Evolutionary conservation across 2,329 filamentous ascomycete species (phyloP), one percentile per base, ranked within the genome.

Genomic region (Catunica adiposa): DNA sequence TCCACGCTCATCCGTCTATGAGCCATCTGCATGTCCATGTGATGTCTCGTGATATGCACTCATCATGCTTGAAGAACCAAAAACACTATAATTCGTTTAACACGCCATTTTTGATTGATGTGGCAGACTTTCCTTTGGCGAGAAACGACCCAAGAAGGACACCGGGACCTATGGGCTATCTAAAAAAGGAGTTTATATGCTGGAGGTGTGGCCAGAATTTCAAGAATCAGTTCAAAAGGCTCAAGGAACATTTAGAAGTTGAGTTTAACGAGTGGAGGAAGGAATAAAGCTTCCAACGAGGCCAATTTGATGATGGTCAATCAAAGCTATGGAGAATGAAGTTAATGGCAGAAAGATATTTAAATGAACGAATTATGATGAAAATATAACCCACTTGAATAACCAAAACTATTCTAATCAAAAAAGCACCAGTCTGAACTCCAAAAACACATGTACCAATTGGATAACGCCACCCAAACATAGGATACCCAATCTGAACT

Each of bases 1-100:
- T 95, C 6, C 92, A 98, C 69, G 84, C 87, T 2, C 80, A 83
- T 61, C 92, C 92, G 2, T 89, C 84, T 56, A 97, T 98, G 92
- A 83, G 79, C 60, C 88, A 97, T 66, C 66, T 97, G 55, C 92
- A 98, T 68, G 74, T 97, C 3, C 92, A 98, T 67, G 80, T 97
- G 29, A 69, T 97, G 57, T 87, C 85, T 40, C 73, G 79, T 17
- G 92, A 98, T 66, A 83, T 86, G 74, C 75, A 80, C 62, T 88
- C 83, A 38, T 75, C 78, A 9, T 76, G 75, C 48, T 61, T 96
- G 67, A 86, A 83, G 69, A 82, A 90, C 65, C 76, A 81, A 60
- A 90, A 89, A 66, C 92, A 97, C 69, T 97, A 96, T 69, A 87
- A 92, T 64, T 92, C 85, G 60, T 97, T 97, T 69, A 81, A 79